Evolutionary conservation across 495 filamentous ascomycete genomes (phyloP), one percentile per base, ranked within the genome.

Genomic region (Apiosordaria backusii): DNA sequence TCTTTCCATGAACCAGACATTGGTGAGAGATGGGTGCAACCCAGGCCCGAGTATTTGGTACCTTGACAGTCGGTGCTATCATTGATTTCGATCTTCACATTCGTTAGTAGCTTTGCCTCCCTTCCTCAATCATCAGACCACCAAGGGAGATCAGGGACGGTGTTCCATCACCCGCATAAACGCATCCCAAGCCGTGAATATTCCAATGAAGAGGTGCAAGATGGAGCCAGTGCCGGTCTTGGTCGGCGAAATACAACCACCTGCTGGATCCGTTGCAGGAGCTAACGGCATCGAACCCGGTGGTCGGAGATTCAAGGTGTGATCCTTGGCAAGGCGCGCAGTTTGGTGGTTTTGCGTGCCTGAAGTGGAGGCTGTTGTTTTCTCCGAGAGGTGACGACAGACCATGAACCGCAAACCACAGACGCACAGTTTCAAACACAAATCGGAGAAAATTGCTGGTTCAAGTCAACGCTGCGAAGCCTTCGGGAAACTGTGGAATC

Each of bases 401-500:
- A 6, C 22, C 21, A n/a, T 22, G 52, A 1, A 45, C 35, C 5
- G 35, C 35, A 45, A 15, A 45, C 35, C 35, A 45, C 35, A 45
- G 35, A 13, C 9, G 35, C 35, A n/a, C n/a, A 23, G 52, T 55
- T 55, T 7, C 52, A 23, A 55, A 18, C 52, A 50, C 67, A 66
- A 69, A 72, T 69, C 67, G 70, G 70, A 70, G 67, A 69, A 68
- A 67, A 63, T 58, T 64, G 22, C 29, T 63, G 21, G 57, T 54
- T 64, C 60, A 57, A 24, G 40, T 45, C 9, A 55, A 29, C n/a
- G 15, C 15, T 23, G 3, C 23, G 29, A 29, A 61, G 26, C 59
- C 24, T 61, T 61, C 25, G 57, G 57, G 21, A 57, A 27, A 50
- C n/a, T 9, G 16, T 25, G 22, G 60, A 52, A 50, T 16, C 24